Base-by-base conservation (phyloP, 495 filamentous ascomycete genomes). In the Aspergillus cavernicola region DNA sequence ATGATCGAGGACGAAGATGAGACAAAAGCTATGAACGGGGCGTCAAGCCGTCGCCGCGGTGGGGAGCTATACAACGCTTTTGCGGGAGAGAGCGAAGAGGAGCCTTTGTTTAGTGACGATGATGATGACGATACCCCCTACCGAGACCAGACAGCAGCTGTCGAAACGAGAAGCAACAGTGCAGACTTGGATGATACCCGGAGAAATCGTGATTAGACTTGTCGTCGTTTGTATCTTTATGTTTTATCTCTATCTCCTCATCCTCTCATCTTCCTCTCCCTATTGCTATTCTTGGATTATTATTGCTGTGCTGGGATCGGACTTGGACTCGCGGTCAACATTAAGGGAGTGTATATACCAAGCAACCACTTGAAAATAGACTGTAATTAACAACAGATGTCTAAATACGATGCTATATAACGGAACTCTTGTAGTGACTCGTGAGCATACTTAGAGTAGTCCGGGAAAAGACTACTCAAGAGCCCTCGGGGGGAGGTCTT, bases 51-150 rank as follows among this genome's bases (percentile, higher is more conserved):
- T 63, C 81, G 82, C 47, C 80, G 87, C 47, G 89, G 85, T 18
- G 88, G 88, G 22, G 86, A 95, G 69, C 70, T 98, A 32, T 98
- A 98, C 70, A 89, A 97, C 77, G 89, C 93, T 29, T 96, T 96
- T 80, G 88, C 90, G 7, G 79, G 84, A 11, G 84, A 88, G 58
- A 85, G 81, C 52, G 92, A 93, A 44, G 89, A 90, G 52, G 81
- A 84, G 40, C 60, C 60, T 16, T 64, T 80, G 31, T 79, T 80
- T 52, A 82, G 80, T 51, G 80, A 82, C 35, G 82, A 80, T 20
- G 79, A 82, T 6, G 74, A 80, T 24, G 79, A 82, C 6, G 75
- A 74, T 24, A n/a, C n/a, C n/a, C 64, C 68, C 4, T 78, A 76
- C 39, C 62, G 59, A 24, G 73, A 78, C 58, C 64, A 64, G 23